phyloP scores from a whole-genome alignment of 768 basidiomycete genomes.

The Rhizopogon sp. region DNA sequence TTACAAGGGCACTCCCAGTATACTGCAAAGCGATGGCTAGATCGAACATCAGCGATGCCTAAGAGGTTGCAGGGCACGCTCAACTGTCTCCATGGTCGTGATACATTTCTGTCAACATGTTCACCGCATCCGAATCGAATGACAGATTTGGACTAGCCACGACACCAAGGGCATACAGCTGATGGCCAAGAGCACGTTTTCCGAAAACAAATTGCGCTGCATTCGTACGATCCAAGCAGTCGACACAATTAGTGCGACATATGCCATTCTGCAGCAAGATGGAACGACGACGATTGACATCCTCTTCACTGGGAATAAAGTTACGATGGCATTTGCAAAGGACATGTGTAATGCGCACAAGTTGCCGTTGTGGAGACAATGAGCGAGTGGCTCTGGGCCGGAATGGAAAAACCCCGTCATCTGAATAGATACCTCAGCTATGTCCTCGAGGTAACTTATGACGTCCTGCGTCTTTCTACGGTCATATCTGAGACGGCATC shows the following conservation, averaged over 20 bases:
- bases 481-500: background rate
- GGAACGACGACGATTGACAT: constrained; percentile 47
- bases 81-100: constrained; percentile 94
- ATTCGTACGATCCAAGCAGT: constrained; percentile 95
- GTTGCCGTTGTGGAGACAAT: constrained; percentile 43
- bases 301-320: background rate
- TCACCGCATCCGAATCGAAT: constrained; percentile 92
- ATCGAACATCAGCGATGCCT: background rate
- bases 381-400: constrained; percentile 79
- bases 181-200: constrained; percentile 90
- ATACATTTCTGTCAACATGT: constrained; percentile 98
- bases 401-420: constrained; percentile 95
- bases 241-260: constrained; percentile 93
- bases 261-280: constrained; percentile 90
- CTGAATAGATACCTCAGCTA: constrained; percentile 90
- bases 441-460: constrained; percentile 89
- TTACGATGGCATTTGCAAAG: background rate
- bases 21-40: constrained; percentile 93
- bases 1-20: constrained; percentile 93
- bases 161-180: constrained; percentile 90
- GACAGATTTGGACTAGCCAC: constrained; percentile 80
- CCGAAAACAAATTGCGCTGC: constrained; percentile 97
- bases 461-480: constrained; percentile 90
- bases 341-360: constrained; percentile 23
- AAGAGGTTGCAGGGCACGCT: constrained; percentile 20